Evolutionary conservation across 495 filamentous ascomycete genomes (phyloP).

Genomic region (Lophium mytilinum): DNA sequence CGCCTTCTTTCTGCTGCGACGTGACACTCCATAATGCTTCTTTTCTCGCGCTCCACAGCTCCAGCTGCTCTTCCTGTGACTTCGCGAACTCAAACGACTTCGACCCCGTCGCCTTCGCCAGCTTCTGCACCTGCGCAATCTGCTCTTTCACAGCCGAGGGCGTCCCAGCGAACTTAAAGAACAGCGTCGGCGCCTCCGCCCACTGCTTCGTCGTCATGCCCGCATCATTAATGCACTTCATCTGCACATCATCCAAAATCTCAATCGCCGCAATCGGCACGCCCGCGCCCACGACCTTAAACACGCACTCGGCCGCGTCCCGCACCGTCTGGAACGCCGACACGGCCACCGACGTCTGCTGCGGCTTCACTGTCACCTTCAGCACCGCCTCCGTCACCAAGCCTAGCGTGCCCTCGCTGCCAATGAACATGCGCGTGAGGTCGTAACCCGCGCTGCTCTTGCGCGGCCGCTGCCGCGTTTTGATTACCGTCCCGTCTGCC

Average conservation of each 20-base stretch:
- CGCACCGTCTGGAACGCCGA: constrained; percentile 70
- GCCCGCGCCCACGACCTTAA: constrained; percentile 68
- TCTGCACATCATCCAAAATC: constrained; percentile 88
- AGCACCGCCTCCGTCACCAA: constrained; percentile 81
- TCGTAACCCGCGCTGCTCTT: constrained; percentile 88
- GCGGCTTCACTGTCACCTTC: constrained; percentile 73
- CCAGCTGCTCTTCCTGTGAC: constrained; percentile 56
- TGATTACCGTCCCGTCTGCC: constrained; percentile 86
- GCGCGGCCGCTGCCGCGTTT: constrained; percentile 66
- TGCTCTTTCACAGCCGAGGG: constrained; percentile 71
- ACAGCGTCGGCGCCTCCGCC: constrained; percentile 76
- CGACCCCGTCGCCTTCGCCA: constrained; percentile 55
- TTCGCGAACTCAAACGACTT: constrained; percentile 73
- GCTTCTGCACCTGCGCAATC: constrained; percentile 57
- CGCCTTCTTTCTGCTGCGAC: constrained; percentile 48
- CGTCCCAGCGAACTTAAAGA: constrained; percentile 91
- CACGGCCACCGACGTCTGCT: constrained; percentile 73
- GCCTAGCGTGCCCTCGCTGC: constrained; percentile 87
- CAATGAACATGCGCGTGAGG: constrained; percentile 75
- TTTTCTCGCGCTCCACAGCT: constrained; percentile 84
- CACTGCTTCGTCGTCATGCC: constrained; percentile 65
- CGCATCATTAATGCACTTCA: constrained; percentile 80
- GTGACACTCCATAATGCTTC: constrained; percentile 75
- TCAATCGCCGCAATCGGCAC: constrained; percentile 84
- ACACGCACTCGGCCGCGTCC: constrained; percentile 73